Base-by-base conservation (phyloP, 1,139 yeast species). In the Spathaspora sp. region DNA sequence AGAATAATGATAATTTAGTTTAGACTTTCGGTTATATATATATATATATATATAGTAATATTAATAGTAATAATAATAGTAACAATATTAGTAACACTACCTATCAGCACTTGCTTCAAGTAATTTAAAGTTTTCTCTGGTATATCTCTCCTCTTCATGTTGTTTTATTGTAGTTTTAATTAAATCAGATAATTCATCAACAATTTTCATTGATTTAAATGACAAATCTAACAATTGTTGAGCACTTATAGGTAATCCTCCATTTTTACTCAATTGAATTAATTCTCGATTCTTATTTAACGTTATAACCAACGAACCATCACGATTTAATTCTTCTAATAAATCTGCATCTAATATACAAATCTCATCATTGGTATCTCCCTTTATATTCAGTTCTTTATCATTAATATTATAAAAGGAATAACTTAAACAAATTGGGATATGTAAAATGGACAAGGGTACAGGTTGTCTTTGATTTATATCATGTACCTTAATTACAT, bases 401-500 rank as follows among this genome's bases (percentile, higher is more conserved):
- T 77, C 82, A 42, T 70, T 43, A 3, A 88, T 86, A 56, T 86
- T 85, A 70, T 81, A 89, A 60, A 93, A 88, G 36, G 90, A 85
- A 67, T 88, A 90, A 0, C 96, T 86, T n/a, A 90, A 82, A 65
- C 97, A 89, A 41, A 93, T 79, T 2, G 99, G 99, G 2, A 89
- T 80, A 62, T 93, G 99, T 52, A 93, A 70, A 15, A 93, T 80
- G 44, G 96, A 86, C 47, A 93, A 73, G 26, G 93, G 85, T 0
- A 90, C 90, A 1, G 97, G 97, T 42, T 88, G 89, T 51, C 96
- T 78, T 58, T 91, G 97, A 34, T 84, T 81, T 24, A 81, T 61
- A 38, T 84, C 78, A 60, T 88, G 91, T 1, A 93, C 76, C 10
- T 85, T 76, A 11, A 89, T 60, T 15, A 66, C 77, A 46, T 78